Evolutionary conservation across 2,329 filamentous ascomycete species (phyloP).

Genomic region (Fusarium sp.): DNA sequence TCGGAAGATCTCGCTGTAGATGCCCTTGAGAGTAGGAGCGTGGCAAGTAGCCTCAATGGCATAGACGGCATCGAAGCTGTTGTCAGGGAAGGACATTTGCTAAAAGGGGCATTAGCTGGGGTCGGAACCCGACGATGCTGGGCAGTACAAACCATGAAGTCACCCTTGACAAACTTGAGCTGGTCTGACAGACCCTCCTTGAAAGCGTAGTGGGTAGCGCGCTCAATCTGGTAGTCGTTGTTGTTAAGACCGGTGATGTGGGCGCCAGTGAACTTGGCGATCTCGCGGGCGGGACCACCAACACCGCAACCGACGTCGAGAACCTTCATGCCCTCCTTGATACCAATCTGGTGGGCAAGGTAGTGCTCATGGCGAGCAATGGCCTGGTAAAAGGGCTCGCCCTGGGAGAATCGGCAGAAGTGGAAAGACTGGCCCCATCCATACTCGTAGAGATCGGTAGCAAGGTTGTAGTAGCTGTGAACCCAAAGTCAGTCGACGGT

Average conservation of each 20-base stretch:
- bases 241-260: conserved; percentile 96
- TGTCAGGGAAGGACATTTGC: conserved; percentile 95
- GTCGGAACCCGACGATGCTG: not conserved
- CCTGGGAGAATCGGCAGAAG: conserved; percentile 91
- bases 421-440: conserved; percentile 98
- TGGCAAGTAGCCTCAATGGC: conserved; percentile 98
- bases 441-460: conserved; percentile 96
- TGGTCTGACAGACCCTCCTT: conserved; percentile 84
- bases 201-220: conserved; percentile 84
- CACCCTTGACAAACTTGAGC: conserved; percentile 89
- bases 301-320: conserved; percentile 98
- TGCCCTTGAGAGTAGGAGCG: conserved; percentile 87
- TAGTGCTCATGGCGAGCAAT: conserved; percentile 98
- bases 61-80: conserved; percentile 93
- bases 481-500: conserved; percentile 29
- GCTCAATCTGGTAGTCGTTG: conserved; percentile 98
- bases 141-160: conserved; percentile 78
- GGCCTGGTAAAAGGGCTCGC: conserved; percentile 88
- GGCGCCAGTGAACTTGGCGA: conserved; percentile 91
- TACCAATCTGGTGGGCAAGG: conserved; percentile 86
- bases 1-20: conserved; percentile 94
- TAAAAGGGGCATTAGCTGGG: conserved; percentile 44
- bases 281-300: conserved; percentile 93
- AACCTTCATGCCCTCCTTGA: conserved; percentile 87
- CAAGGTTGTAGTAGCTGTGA: conserved; percentile 89